Evolutionary conservation across 305 asterid species (phyloP).

Genomic region (Solanum hybrid): DNA sequence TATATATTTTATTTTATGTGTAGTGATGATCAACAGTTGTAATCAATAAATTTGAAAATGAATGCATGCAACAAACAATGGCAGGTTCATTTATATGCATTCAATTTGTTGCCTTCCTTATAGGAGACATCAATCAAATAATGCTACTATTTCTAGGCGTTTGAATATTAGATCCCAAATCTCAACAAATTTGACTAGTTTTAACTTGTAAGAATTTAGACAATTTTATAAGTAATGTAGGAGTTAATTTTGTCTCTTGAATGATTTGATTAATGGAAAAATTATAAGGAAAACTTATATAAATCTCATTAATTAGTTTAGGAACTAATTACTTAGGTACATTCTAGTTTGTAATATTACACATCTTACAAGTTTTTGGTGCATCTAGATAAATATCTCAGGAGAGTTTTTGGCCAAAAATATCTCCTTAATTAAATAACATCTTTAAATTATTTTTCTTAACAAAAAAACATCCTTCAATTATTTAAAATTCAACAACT

Average conservation of each 20-base stretch:
- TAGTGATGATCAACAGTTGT: neutral
- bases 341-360: too few species aligned
- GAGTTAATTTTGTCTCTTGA: neutral
- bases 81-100: neutral
- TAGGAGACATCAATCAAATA: neutral
- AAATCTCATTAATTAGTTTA: neutral
- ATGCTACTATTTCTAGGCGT: neutral
- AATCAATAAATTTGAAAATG: neutral
- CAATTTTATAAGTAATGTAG: neutral
- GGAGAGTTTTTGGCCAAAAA: too few species aligned
- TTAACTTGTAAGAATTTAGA: neutral
- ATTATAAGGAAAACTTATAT: too few species aligned
- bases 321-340: neutral
- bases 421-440: too few species aligned
- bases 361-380: too few species aligned
- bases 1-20: neutral
- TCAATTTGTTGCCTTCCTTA: neutral
- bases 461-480: too few species aligned
- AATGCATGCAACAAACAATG: neutral
- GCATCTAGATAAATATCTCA: too few species aligned
- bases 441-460: too few species aligned
- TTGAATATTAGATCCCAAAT: neutral
- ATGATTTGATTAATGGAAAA: neutral
- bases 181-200: neutral
- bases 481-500: too few species aligned